Evolutionary conservation across 2,329 filamentous ascomycete genomes (phyloP), one percentile per base, ranked within the genome.

Genomic region (Lachnellula occidentalis): DNA sequence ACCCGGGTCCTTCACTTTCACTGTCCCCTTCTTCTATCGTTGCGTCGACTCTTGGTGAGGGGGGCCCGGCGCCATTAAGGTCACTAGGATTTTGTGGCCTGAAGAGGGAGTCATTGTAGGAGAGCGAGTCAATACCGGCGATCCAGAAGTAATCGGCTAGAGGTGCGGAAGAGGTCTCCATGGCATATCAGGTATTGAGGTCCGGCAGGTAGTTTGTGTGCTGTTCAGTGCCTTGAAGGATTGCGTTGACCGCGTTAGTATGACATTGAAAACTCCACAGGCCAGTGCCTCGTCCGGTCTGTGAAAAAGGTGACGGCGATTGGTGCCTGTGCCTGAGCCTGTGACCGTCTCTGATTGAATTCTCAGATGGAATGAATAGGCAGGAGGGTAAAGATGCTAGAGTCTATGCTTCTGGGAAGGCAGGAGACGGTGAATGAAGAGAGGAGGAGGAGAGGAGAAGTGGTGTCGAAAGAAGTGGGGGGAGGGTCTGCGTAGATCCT

Each of bases 101-200:
- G 71, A 68, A 43, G 67, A 71, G 50, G 71, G 71, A 64, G 73
- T 86, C 83, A 58, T 82, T 77, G 73, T 87, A 86, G 54, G 80
- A 78, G 63, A 87, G 77, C 58, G 81, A 80, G 71, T 87, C 84
- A 71, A 88, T 77, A 66, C 85, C 85, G 62, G 85, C 85, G 69
- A 88, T 87, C 85, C 85, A 88, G 72, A 88, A 88, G 73, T 88
- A 88, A 71, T 88, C 85, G 71, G 85, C 85, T 69, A 88, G 76
- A 67, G 85, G 85, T 61, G 78, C 78, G 60, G 82, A 83, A 56
- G 81, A 77, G 54, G 61, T 62, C 51, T 71, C 68, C 67, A 69
- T 69, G 59, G 61, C 60, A 66, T 63, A 49, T 34, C 53, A 58
- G 42, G 47, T 49, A n/a, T 36, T 45, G 31, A 19, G 19, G 48